Evolutionary conservation across 1,284 basidiomycete species (phyloP).

Genomic region (Rhodotorula glutinis): DNA sequence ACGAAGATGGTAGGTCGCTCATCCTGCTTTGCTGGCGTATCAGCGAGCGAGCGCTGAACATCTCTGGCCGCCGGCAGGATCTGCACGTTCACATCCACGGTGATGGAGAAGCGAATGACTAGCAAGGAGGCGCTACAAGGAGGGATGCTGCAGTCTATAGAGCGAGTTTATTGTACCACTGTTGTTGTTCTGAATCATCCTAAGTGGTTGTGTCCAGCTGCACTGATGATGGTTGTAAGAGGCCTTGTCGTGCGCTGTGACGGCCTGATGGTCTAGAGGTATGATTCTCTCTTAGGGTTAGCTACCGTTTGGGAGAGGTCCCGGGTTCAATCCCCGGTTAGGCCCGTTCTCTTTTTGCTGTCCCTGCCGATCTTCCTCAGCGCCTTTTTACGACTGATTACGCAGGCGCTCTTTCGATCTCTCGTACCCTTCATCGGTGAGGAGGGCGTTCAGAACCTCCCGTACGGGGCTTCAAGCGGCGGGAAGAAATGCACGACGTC

Average conservation of each 20-base stretch:
- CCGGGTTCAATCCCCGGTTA: constrained; percentile 32
- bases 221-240: too few species aligned
- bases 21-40: not conserved
- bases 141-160: too few species aligned
- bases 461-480: too few species aligned
- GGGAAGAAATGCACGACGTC: too few species aligned
- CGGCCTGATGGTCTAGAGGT: constrained; percentile 30
- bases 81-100: not conserved
- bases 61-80: not conserved
- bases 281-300: constrained; percentile 31
- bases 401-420: too few species aligned
- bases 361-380: not conserved
- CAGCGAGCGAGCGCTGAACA: not conserved
- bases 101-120: not conserved
- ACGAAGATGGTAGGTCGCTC: constrained; percentile 34
- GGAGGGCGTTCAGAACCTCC: too few species aligned
- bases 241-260: not conserved
- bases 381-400: too few species aligned
- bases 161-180: too few species aligned
- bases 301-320: constrained; percentile 19
- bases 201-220: too few species aligned
- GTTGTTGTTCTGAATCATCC: too few species aligned
- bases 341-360: constrained; percentile 6
- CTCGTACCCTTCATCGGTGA: too few species aligned
- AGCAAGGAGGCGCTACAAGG: too few species aligned